A percentile compares a stretch with the other conserved stretches of the same genome.
These are phyloP conservation scores for Exophiala dermatitidis DNA, from an alignment of 2,329 filamentous ascomycete genomes.

Conservation along the genomic window DNA sequence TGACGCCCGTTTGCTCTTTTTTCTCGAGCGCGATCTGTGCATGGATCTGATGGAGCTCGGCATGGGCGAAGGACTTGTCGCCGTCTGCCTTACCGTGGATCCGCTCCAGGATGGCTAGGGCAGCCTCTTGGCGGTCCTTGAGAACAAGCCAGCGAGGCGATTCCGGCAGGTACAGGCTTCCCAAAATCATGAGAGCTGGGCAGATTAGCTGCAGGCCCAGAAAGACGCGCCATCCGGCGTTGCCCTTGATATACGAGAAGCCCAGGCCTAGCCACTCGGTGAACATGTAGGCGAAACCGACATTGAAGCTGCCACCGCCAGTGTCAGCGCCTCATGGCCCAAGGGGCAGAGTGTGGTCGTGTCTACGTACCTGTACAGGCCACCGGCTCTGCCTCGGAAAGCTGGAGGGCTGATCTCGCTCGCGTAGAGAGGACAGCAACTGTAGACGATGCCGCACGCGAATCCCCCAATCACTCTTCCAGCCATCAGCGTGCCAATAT, in stretches of 20 bases:
- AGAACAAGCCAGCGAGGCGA: slow-evolving; percentile 7
- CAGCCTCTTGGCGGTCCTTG: slow-evolving; percentile 3
- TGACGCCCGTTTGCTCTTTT: neutral
- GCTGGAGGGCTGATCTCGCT: slow-evolving; percentile 10
- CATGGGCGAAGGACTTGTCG: slow-evolving; percentile 4
- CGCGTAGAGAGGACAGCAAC: slow-evolving; percentile 6
- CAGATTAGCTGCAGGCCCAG: slow-evolving; percentile 7
- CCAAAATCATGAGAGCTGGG: neutral
- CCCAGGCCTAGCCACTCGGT: slow-evolving; percentile 7
- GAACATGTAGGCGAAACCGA: slow-evolving; percentile 1
- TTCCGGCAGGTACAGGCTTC: slow-evolving; percentile 5
- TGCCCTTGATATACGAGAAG: slow-evolving; percentile 1
- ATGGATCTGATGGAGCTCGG: slow-evolving; percentile 12
- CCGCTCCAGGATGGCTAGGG: slow-evolving; percentile 3
- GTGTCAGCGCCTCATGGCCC: neutral
- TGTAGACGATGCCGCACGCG: slow-evolving; percentile 24
- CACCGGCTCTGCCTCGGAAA: slow-evolving; percentile 5
- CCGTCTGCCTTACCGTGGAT: slow-evolving; percentile 1
- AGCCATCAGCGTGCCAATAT: slow-evolving; percentile 50
- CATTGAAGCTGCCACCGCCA: slow-evolving; percentile 1
- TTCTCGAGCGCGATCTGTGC: slow-evolving; percentile 12
- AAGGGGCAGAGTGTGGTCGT: no score
- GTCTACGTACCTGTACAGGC: slow-evolving; percentile 2
- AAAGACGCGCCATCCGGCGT: slow-evolving; percentile 2
- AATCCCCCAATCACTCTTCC: slow-evolving; percentile 52